Evolutionary conservation across 345 rosid species (phyloP), one percentile per base, ranked within the genome.

Genomic region (Stellera chamaejasme): DNA sequence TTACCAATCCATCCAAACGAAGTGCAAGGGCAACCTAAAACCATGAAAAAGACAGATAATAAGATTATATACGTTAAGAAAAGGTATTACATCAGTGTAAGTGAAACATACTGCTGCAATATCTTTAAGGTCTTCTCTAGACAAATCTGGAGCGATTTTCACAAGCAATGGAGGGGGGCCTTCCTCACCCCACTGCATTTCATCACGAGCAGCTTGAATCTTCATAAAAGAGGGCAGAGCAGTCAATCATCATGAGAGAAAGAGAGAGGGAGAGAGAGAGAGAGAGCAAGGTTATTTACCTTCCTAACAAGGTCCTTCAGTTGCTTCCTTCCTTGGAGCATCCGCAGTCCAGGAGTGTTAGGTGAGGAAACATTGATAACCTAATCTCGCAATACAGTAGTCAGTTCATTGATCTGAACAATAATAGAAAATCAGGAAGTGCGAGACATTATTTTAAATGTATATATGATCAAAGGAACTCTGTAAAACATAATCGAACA

Each of bases 181-280:
- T 44, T 87, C 99, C 72, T 89, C 99, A 54, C 90, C 99, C 99
- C 99, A 93, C 62, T 93, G 97, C 99, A 93, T 93, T 79, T 93
- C 99, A 87, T 93, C 99, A 50, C 97, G 82, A 53, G 99, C 99
- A 77, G 99, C 99, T 84, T 89, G 99, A 63, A 93, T 75, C 94
- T 86, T 66, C 13, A 62, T 14, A 12, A 65, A 62, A 51, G 52
- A 57, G 58, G n/a, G 0, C 64, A 62, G 12, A 52, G 16, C n/a
- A 15, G 52, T 36, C 39, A 66, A 49, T 43, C n/a, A 32, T 27
- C 54, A 32, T 56, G 48, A 19, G 39, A 32, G 39, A 28, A 6
- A 32, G 39, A 56, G 4, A 27, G 50, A 55, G 45, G 39, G 53
- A 36, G 10, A 50, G 43, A 63, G 50, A 41, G 41, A 46, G 48